Percentiles rank a stretch among this genome's conserved stretches.
Evolutionary conservation across 805 yeast genomes (phyloP).

Genomic region (Danielia reshetovae): DNA sequence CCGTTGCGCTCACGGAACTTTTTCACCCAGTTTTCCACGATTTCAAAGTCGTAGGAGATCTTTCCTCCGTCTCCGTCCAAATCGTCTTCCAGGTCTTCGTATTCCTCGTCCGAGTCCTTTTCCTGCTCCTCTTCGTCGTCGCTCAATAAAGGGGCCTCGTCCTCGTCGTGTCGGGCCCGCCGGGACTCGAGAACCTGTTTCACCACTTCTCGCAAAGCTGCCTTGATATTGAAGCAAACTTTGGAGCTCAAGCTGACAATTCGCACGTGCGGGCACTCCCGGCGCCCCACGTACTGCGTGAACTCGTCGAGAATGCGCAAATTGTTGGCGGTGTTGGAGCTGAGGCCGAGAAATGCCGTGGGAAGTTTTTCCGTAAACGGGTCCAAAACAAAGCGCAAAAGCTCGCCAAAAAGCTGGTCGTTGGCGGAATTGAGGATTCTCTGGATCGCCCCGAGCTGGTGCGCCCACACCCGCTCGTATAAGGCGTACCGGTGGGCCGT

Average conservation of each 20-base stretch:
- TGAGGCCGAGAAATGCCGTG: slow-evolving; percentile 32
- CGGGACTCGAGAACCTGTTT: slow-evolving; percentile 23
- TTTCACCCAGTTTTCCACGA: slow-evolving; percentile 29
- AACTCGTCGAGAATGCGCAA: slow-evolving; percentile 36
- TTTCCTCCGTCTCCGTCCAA: slow-evolving; percentile 19
- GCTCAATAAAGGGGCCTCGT: slow-evolving; percentile 9
- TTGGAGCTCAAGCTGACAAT: slow-evolving; percentile 29
- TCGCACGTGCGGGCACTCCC: slow-evolving; percentile 14
- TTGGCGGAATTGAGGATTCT: slow-evolving; percentile 30
- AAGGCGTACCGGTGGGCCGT: slow-evolving; percentile 21
- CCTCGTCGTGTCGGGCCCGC: slow-evolving; percentile 1
- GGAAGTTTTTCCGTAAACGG: slow-evolving; percentile 19
- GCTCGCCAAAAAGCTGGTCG: slow-evolving; percentile 24
- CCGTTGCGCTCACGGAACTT: slow-evolving; percentile 9
- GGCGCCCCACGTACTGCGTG: slow-evolving; percentile 13
- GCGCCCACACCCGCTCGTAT: slow-evolving; percentile 25
- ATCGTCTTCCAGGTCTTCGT: slow-evolving; percentile 11
- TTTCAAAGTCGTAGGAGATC: slow-evolving; percentile 34
- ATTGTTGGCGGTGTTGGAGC: slow-evolving; percentile 40
- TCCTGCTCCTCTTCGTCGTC: slow-evolving; percentile 1
- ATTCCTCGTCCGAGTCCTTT: slow-evolving; percentile 6
- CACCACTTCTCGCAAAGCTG: slow-evolving; percentile 30
- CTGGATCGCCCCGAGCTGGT: slow-evolving; percentile 26
- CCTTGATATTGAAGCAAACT: slow-evolving; percentile 30
- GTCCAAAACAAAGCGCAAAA: slow-evolving; percentile 21